phyloP scores from a whole-genome alignment of 2,329 filamentous ascomycete genomes.

The Epichloe glyceriae region DNA sequence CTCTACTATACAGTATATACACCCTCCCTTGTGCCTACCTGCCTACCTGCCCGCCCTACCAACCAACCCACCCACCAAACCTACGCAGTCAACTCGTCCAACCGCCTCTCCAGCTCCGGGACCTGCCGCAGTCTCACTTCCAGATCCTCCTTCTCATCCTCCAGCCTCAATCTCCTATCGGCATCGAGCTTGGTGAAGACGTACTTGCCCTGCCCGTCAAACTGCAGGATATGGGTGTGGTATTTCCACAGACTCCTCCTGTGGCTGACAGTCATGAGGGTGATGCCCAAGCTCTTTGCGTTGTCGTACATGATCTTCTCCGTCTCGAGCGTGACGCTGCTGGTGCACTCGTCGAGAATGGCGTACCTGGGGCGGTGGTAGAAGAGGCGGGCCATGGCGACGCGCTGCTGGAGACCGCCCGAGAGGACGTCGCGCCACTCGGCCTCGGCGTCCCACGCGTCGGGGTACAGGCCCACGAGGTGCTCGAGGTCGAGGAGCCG shows the following conservation, averaged over 20 bases:
- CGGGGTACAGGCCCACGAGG: slow-evolving; percentile 61
- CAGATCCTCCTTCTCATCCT: slow-evolving; percentile 94
- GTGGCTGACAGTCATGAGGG: slow-evolving; percentile 93
- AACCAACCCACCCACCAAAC: not conserved
- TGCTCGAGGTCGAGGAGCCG: slow-evolving; percentile 69
- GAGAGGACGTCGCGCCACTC: slow-evolving; percentile 95
- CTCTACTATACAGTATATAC: no score
- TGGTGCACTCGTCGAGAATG: slow-evolving; percentile 94
- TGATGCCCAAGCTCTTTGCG: slow-evolving; percentile 81
- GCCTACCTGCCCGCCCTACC: no score
- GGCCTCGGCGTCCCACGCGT: slow-evolving; percentile 83
- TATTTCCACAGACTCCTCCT: slow-evolving; percentile 91
- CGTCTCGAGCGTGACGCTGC: slow-evolving; percentile 84
- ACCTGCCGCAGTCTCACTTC: slow-evolving; percentile 76
- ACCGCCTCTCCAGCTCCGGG: slow-evolving; percentile 73
- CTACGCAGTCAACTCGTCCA: slow-evolving; percentile 56
- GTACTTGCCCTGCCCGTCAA: slow-evolving; percentile 86
- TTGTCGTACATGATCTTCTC: slow-evolving; percentile 96
- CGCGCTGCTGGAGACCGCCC: slow-evolving; percentile 84
- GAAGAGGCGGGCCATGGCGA: slow-evolving; percentile 91
- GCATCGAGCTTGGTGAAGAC: slow-evolving; percentile 86
- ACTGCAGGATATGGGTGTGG: slow-evolving; percentile 86
- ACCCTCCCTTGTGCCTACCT: no score
- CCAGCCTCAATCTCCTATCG: slow-evolving; percentile 68
- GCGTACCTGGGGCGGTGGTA: slow-evolving; percentile 89